phyloP scores from a whole-genome alignment of 2,329 filamentous ascomycete species.

The Apiospora saccharicola region DNA sequence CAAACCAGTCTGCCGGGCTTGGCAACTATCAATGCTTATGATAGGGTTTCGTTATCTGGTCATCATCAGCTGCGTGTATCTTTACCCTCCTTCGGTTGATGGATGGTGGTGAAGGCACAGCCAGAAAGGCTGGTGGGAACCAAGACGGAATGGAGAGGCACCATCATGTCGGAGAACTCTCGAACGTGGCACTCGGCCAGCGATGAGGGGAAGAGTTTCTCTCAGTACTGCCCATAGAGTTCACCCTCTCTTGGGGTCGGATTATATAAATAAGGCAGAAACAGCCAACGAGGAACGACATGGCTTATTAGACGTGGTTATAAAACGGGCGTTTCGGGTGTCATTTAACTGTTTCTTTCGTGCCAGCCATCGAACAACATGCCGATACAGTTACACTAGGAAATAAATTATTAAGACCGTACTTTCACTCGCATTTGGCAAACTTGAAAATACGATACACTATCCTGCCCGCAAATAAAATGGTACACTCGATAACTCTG shows the following conservation, averaged over 20 bases:
- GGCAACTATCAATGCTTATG: background rate
- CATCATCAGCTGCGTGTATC: background rate
- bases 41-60: background rate
- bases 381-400: background rate
- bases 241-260: background rate
- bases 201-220: background rate
- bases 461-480: conserved; percentile 12
- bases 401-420: background rate
- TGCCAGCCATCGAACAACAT: background rate
- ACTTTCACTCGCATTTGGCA: background rate
- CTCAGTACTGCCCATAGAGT: background rate
- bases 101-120: background rate
- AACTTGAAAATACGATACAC: background rate
- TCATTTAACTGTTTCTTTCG: background rate
- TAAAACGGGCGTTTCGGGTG: conserved; percentile 1
- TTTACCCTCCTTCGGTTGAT: background rate
- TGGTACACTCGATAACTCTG: background rate
- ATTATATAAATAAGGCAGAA: background rate
- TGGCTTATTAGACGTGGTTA: background rate
- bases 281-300: background rate
- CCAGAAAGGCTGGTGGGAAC: background rate
- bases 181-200: background rate
- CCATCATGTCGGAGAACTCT: too few species aligned
- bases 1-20: background rate
- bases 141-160: background rate